Evolutionary conservation across 495 filamentous ascomycete genomes (phyloP).

Genomic region (Aspergillus biplanus): DNA sequence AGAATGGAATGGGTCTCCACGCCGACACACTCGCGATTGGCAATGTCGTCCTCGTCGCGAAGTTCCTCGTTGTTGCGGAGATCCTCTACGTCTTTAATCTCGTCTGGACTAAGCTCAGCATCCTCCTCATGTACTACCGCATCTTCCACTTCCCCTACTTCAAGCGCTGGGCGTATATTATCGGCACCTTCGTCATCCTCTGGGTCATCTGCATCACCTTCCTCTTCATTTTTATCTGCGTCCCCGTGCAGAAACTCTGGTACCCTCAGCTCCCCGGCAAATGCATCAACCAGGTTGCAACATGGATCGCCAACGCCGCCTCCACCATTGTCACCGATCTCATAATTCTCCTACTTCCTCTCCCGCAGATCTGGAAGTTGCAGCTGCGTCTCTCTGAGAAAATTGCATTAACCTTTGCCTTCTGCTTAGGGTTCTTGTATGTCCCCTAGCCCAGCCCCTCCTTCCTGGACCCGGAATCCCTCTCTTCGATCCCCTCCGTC

Average conservation of each 20-base stretch:
- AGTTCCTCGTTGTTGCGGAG: slow-evolving; percentile 41
- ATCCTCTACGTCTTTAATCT: slow-evolving; percentile 46
- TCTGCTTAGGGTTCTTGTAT: slow-evolving; percentile 37
- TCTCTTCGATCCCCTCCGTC: not conserved
- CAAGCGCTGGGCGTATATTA: slow-evolving; percentile 38
- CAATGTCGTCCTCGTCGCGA: slow-evolving; percentile 37
- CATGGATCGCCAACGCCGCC: slow-evolving; percentile 50
- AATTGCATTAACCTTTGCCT: slow-evolving; percentile 24
- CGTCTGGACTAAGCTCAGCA: slow-evolving; percentile 45
- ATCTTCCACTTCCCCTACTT: slow-evolving; percentile 46
- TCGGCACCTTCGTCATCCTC: slow-evolving; percentile 40
- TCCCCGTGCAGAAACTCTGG: slow-evolving; percentile 47
- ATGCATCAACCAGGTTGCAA: slow-evolving; percentile 49
- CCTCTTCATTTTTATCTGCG: slow-evolving; percentile 50
- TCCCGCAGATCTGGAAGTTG: slow-evolving; percentile 46
- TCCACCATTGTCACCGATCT: slow-evolving; percentile 53
- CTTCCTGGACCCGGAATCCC: not conserved
- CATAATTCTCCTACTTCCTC: slow-evolving; percentile 48
- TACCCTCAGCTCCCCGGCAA: slow-evolving; percentile 32
- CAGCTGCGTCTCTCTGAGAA: slow-evolving; percentile 35
- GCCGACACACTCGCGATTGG: slow-evolving; percentile 24
- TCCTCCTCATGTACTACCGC: slow-evolving; percentile 48
- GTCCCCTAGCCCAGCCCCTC: not conserved
- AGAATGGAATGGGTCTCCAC: slow-evolving; percentile 38
- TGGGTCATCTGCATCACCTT: slow-evolving; percentile 49